A percentile compares a stretch with the other conserved stretches of the same genome.
These are phyloP conservation scores for Chaetomium olivaceum DNA, from an alignment of 2,329 filamentous ascomycete genomes.

Conservation along the genomic window DNA sequence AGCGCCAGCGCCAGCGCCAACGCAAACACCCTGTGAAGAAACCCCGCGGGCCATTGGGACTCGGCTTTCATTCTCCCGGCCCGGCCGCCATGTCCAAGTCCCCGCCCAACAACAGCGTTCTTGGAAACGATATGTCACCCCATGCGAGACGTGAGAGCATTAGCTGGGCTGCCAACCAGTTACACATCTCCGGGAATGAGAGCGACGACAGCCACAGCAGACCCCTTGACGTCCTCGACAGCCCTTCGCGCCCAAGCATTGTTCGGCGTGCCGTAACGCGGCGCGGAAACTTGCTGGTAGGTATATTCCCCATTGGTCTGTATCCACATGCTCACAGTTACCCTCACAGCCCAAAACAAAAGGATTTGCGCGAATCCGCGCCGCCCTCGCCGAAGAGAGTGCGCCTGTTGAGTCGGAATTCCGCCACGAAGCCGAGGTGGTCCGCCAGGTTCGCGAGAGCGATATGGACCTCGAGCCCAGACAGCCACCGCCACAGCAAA, in stretches of 20 bases:
- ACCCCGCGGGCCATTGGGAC: slow-evolving; percentile 48
- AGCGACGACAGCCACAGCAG: slow-evolving; percentile 65
- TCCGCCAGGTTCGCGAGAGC: slow-evolving; percentile 90
- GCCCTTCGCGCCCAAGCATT: slow-evolving; percentile 58
- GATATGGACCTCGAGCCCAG: slow-evolving; percentile 64
- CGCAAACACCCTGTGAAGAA: slow-evolving; percentile 64
- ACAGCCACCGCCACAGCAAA: slow-evolving; percentile 47
- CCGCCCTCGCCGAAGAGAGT: slow-evolving; percentile 83
- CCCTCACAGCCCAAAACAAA: slow-evolving; percentile 81
- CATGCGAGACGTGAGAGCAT: slow-evolving; percentile 79
- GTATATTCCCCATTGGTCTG: slow-evolving; percentile 34
- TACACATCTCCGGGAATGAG: slow-evolving; percentile 80
- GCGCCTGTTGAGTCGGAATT: slow-evolving; percentile 87
- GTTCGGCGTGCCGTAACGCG: slow-evolving; percentile 81
- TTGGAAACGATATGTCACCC: slow-evolving; percentile 39
- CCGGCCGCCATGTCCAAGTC: slow-evolving; percentile 61
- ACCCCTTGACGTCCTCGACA: slow-evolving; percentile 49
- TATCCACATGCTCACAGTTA: background rate
- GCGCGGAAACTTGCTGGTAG: slow-evolving; percentile 82
- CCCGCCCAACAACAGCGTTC: slow-evolving; percentile 57
- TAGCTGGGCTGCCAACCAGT: slow-evolving; percentile 83
- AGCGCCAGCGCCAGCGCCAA: slow-evolving; percentile 73
- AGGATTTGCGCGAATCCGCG: slow-evolving; percentile 89
- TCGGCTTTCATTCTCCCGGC: slow-evolving; percentile 50
- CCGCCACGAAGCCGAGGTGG: slow-evolving; percentile 88